These are phyloP conservation scores for Paramecium sexaurelia DNA, from an alignment of 73 alveolate genomes.

Conservation along the genomic window DNA sequence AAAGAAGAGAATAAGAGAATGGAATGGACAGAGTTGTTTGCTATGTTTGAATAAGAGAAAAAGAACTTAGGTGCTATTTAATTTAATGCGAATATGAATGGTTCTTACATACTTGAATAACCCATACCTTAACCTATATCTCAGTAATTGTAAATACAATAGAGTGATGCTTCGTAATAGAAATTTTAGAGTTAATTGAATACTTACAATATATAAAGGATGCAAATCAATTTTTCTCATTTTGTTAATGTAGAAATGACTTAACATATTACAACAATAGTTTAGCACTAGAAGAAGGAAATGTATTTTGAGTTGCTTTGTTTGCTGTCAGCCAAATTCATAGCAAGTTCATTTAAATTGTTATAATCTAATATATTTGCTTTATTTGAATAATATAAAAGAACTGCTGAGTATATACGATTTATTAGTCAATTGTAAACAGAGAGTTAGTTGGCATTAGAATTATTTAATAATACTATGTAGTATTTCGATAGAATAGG, in stretches of 20 bases:
- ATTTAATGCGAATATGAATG: not conserved
- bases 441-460: conserved; percentile 8
- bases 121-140: not conserved
- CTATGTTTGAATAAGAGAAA: not conserved
- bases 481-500: conserved; percentile 13
- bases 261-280: not conserved
- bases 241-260: conserved; percentile 45
- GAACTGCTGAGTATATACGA: not conserved
- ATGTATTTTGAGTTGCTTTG: not conserved
- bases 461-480: not conserved
- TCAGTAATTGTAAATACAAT: not conserved
- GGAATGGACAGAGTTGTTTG: conserved; percentile 49
- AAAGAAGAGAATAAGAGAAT: conserved; percentile 59
- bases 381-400: not conserved
- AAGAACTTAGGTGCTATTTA: not conserved
- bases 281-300: not conserved
- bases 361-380: not conserved
- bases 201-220: not conserved
- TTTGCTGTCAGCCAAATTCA: not conserved
- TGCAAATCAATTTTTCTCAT: not conserved
- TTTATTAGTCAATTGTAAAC: not conserved
- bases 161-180: not conserved
- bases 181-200: not conserved
- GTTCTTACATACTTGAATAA: not conserved
- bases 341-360: not conserved